Conservation (phyloP, 2,329 filamentous ascomycete genomes). For the Calonectria pseudoturangicola region DNA sequence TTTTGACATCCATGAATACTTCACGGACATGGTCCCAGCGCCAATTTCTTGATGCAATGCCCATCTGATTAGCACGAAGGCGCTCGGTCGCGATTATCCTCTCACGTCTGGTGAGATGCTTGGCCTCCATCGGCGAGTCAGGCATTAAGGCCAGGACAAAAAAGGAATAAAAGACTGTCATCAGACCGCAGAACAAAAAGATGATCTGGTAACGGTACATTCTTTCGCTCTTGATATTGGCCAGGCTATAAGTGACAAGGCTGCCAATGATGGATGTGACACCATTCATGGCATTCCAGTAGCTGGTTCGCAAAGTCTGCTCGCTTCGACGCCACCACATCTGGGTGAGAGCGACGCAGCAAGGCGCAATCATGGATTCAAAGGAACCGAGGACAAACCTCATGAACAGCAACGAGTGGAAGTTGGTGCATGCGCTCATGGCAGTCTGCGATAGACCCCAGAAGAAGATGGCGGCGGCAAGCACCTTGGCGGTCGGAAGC, state of each 20-base stretch:
- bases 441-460: slow-evolving; percentile 68
- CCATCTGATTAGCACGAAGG: slow-evolving; percentile 70
- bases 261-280: slow-evolving; percentile 24
- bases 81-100: slow-evolving; percentile 76
- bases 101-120: slow-evolving; percentile 73
- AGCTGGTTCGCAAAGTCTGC: slow-evolving; percentile 13
- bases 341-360: slow-evolving; percentile 67
- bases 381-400: slow-evolving; percentile 66
- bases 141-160: slow-evolving; percentile 69
- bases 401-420: slow-evolving; percentile 64
- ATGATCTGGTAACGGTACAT: slow-evolving; percentile 43
- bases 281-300: slow-evolving; percentile 30
- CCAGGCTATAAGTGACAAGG: slow-evolving; percentile 21
- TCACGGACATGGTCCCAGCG: slow-evolving; percentile 65
- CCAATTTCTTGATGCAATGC: slow-evolving; percentile 62
- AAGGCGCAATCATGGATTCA: slow-evolving; percentile 69
- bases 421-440: slow-evolving; percentile 69
- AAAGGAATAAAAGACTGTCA: slow-evolving; percentile 64
- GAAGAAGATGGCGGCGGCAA: slow-evolving; percentile 66
- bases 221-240: slow-evolving; percentile 2
- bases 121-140: slow-evolving; percentile 77
- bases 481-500: slow-evolving; percentile 70
- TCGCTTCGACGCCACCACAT: slow-evolving; percentile 46
- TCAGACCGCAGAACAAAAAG: slow-evolving; percentile 50
- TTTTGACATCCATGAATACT: slow-evolving; percentile 62